Evolutionary conservation across 2,329 filamentous ascomycete species (phyloP), one percentile per base, ranked within the genome.

Genomic region (Talaromyces amestolkiae): DNA sequence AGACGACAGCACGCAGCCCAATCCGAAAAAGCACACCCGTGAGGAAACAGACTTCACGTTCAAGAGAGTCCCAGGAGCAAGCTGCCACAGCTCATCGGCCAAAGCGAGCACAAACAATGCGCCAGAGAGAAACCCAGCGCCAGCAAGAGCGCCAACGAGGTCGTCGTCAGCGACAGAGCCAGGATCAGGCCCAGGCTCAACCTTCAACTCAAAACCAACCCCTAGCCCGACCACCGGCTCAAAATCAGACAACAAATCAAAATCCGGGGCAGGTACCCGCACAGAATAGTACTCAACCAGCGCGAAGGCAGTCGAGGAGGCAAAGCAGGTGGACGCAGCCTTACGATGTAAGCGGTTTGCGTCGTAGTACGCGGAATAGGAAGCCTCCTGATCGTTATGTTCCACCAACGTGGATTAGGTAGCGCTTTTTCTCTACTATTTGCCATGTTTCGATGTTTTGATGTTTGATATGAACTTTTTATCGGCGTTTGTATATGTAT

Each of bases 311-410:
- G 22, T 27, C 45, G 13, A 51, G 47, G 27, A 51, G 24, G 13
- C 13, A 15, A 51, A 17, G 22, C 1, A 59, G 19, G 9, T 19
- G 17, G 13, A 27, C 37, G 22, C 56, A 31, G 56, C 35, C 56
- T 7, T 39, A 59, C 17, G 19, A 53, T 6, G 22, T 39, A n/a
- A 39, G 15, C 37, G 33, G 3, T 5, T 33, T 61, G 59, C 59
- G 45, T 35, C 45, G 59, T 5, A 39, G 59, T 63, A 27, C 11
- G 31, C 39, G 61, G 27, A 56, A 7, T 11, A 63, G 51, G 10
- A 63, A 63, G 51, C 27, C 37, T 8, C 61, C 61, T 47, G 37
- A 58, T 15, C 61, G 59, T 17, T 61, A 39, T 39, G 33, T 35
- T 39, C 59, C 59, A 19, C 6, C 31, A 11, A 1, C 1, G 33